These are phyloP conservation scores for Aureobasidium namibiae DNA, from an alignment of 2,329 filamentous ascomycete species.

Conservation along the genomic window DNA sequence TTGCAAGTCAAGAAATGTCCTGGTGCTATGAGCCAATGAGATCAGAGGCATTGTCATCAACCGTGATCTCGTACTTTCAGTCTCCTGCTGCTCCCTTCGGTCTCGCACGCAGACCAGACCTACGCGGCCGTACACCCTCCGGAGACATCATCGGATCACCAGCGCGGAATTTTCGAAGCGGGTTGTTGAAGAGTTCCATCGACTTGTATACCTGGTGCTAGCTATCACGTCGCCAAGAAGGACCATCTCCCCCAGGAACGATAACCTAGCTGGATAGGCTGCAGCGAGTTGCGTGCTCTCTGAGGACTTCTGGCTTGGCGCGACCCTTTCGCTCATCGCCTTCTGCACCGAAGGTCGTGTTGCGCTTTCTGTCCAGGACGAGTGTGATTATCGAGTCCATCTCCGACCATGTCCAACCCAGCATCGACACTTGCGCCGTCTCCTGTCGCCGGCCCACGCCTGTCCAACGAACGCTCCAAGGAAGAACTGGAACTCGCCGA, in stretches of 20 bases:
- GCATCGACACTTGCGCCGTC: not conserved
- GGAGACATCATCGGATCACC: not conserved
- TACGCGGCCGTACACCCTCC: not conserved
- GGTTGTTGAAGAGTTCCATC: not conserved
- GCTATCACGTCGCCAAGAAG: not conserved
- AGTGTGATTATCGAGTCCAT: not conserved
- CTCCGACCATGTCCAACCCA: not conserved
- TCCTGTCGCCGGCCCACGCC: not conserved
- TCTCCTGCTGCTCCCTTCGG: not conserved
- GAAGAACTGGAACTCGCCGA: conserved; percentile 44
- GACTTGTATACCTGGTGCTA: not conserved
- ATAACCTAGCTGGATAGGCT: not conserved
- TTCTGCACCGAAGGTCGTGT: not conserved
- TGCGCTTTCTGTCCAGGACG: not conserved
- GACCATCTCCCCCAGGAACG: not conserved
- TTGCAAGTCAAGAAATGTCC: not conserved
- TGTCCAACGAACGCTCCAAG: conserved; percentile 37
- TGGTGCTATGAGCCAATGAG: not conserved
- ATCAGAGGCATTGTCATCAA: not conserved
- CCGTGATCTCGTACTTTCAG: not conserved
- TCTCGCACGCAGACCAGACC: not conserved
- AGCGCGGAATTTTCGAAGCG: not conserved
- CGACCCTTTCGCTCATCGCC: not conserved
- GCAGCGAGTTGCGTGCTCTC: conserved; percentile 1
- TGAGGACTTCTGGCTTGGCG: not conserved